Conservation (phyloP, 768 basidiomycete species). For the Trametes maxima region DNA sequence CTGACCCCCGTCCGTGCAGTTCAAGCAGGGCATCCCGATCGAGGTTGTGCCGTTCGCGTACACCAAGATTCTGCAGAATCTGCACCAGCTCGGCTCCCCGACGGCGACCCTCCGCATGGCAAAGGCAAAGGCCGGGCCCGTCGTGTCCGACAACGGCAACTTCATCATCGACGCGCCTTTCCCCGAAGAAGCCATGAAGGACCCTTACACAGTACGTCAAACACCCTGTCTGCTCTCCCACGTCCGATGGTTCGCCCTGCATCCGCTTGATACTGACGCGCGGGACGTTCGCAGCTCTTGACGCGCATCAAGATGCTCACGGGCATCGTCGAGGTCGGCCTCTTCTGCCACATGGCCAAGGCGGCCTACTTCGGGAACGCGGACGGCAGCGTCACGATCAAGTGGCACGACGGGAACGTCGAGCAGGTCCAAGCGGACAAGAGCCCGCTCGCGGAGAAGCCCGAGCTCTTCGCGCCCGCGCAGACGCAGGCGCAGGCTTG, state of each 20-base stretch:
- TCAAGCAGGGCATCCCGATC: conserved; percentile 86
- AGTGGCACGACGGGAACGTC: conserved; percentile 51
- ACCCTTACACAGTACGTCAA: conserved; percentile 59
- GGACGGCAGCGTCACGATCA: conserved; percentile 74
- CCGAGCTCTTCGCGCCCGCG: neutral
- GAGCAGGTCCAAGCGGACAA: conserved; percentile 34
- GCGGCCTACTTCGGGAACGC: conserved; percentile 97
- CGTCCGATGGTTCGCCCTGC: neutral
- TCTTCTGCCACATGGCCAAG: conserved; percentile 92
- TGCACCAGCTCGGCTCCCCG: conserved; percentile 65
- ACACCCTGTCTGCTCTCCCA: neutral
- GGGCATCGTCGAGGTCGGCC: conserved; percentile 96
- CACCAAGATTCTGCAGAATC: conserved; percentile 76
- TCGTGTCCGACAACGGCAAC: conserved; percentile 96
- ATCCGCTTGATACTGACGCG: neutral
- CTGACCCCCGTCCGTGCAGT: conserved; percentile 46
- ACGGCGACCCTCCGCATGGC: conserved; percentile 90
- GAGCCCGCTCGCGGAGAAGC: conserved; percentile 12
- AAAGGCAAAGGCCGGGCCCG: conserved; percentile 89
- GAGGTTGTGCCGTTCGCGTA: conserved; percentile 98
- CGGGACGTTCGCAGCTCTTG: conserved; percentile 56
- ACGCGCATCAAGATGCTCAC: conserved; percentile 89
- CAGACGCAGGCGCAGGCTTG: too few species aligned
- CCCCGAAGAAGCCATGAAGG: conserved; percentile 60
- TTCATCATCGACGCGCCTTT: conserved; percentile 98